Conservation (phyloP, 1,139 yeast genomes). For the Yamadazyma atlantica region DNA sequence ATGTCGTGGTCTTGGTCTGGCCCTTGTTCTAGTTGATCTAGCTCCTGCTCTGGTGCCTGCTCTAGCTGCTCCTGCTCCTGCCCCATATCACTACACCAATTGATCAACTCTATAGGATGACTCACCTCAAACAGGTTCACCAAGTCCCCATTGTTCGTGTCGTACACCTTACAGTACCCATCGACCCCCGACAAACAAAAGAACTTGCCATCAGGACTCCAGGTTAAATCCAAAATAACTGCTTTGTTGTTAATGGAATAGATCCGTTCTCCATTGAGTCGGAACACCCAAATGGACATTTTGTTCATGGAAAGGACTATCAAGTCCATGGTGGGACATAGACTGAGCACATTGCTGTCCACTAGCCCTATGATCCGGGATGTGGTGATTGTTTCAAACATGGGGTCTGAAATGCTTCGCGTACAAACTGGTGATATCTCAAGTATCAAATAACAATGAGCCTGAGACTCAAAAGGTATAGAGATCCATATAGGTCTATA, state of each 20-base stretch:
- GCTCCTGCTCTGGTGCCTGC: too few species aligned
- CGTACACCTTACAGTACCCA: constrained; percentile 45
- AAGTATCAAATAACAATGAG: too few species aligned
- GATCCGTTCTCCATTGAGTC: constrained; percentile 56
- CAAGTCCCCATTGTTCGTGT: constrained; percentile 48
- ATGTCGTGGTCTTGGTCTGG: too few species aligned
- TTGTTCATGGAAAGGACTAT: constrained; percentile 49
- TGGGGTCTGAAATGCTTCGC: not conserved
- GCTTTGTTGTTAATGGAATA: constrained; percentile 46
- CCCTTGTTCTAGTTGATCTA: too few species aligned
- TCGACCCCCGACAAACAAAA: constrained; percentile 50
- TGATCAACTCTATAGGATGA: constrained; percentile 22
- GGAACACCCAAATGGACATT: constrained; percentile 50
- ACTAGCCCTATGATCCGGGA: constrained; percentile 34
- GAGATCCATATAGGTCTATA: too few species aligned
- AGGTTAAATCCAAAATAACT: constrained; percentile 32
- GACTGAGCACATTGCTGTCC: constrained; percentile 42
- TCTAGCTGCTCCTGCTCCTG: not conserved
- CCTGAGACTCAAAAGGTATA: too few species aligned
- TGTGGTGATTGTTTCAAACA: constrained; percentile 11
- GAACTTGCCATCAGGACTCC: constrained; percentile 37
- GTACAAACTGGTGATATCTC: too few species aligned
- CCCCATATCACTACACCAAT: constrained; percentile 19
- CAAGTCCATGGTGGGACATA: constrained; percentile 60
- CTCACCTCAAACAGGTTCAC: constrained; percentile 22